Evolutionary conservation across 345 rosid species (phyloP).

Genomic region (Eucalyptus polyanthemos): DNA sequence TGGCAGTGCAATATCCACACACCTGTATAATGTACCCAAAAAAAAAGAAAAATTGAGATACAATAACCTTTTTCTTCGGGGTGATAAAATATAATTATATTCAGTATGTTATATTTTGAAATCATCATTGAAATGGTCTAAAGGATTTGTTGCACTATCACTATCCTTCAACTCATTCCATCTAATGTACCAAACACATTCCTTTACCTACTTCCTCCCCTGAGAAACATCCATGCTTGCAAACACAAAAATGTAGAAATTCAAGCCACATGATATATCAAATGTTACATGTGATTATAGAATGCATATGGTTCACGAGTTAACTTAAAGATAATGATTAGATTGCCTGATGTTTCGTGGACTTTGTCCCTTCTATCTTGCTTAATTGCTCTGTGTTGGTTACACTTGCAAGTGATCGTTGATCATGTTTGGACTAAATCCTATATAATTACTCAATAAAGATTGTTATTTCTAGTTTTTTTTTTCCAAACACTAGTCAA

Average conservation of each 20-base stretch:
- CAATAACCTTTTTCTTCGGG: neutral
- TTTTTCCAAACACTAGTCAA: neutral
- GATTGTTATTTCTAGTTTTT: neutral
- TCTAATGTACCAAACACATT: neutral
- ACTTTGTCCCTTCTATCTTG: neutral
- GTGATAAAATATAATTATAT: neutral
- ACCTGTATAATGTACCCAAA: neutral
- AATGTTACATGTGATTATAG: neutral
- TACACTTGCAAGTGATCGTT: neutral
- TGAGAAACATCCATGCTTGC: neutral
- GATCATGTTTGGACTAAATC: neutral
- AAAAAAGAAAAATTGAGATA: neutral
- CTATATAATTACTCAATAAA: neutral
- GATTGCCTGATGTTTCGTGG: neutral
- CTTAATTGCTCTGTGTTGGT: neutral
- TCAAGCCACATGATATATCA: neutral
- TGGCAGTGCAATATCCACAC: constrained; percentile 5
- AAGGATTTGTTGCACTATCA: neutral
- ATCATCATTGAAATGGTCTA: neutral
- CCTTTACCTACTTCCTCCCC: neutral
- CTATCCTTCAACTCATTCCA: neutral
- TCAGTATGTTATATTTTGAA: neutral
- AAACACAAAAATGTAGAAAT: neutral
- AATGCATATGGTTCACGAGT: neutral
- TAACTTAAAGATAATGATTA: neutral